Base-by-base conservation (phyloP, 495 filamentous ascomycete genomes). In the Letharia columbiana region DNA sequence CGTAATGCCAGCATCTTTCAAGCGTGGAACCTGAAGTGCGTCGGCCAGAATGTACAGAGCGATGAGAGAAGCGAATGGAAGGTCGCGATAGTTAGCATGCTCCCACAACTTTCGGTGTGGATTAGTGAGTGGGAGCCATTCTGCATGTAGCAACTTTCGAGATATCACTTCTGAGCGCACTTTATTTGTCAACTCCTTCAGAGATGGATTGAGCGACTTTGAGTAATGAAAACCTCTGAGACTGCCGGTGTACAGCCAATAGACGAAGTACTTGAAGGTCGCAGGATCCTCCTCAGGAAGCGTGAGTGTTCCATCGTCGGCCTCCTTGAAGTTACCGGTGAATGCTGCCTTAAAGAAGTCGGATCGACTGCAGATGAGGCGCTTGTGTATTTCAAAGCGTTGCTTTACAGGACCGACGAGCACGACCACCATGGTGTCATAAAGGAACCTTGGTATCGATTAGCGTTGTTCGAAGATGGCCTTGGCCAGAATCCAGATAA, bases 31-130 rank as follows among this genome's bases (percentile, higher is more conserved):
- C 15, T 62, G 65, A 9, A 42, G 40, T 8, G 41, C 31, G 35
- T 65, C 54, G 35, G 63, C 63, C 33, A 58, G 37, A 9, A 58
- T 37, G 31, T 65, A 65, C 17, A 65, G 54, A 45, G 3, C 41
- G 17, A 65, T 28, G 5, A 58, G 54, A 10, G 35, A 31, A 23
- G 37, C 12, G 44, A 58, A 58, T 13, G 50, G 63, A 23, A 31
- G 33, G 37, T 65, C 63, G 11, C 35, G 50, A 44, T 65, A 65
- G 3, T 37, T 59, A 18, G 54, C 63, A 12, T 58, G 50, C 4
- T 63, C 44, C n/a, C 33, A 63, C 13, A 17, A 23, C 33, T 35
- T 28, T 7, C 50, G 61, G 18, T 54, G 31, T 11, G n/a, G n/a
- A 37, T 59, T 59, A 7, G 13, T 37, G 17, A 17, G 31, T 59